A percentile compares a stretch with the other conserved stretches of the same genome.
These are phyloP conservation scores for Talaromyces stipitatus DNA, from an alignment of 495 filamentous ascomycete genomes.

Conservation along the genomic window DNA sequence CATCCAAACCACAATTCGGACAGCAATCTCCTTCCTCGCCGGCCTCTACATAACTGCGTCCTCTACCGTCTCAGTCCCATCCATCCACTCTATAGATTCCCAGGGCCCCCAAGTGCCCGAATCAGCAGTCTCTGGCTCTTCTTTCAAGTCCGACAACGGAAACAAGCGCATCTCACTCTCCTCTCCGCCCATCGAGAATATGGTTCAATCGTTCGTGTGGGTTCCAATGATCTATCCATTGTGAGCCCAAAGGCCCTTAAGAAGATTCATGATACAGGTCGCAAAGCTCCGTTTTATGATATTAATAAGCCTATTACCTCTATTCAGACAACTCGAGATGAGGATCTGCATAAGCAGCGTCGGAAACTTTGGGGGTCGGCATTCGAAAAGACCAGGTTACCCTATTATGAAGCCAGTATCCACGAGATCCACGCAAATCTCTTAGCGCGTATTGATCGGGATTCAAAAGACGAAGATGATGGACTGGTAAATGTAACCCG, in stretches of 20 bases:
- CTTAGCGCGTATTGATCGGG: not conserved
- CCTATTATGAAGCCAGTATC: not conserved
- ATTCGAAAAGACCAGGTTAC: slow-evolving; percentile 11
- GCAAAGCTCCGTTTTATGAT: slow-evolving; percentile 25
- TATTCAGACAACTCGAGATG: slow-evolving; percentile 19
- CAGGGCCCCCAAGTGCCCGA: slow-evolving; percentile 30
- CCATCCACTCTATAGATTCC: slow-evolving; percentile 34
- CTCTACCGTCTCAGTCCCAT: slow-evolving; percentile 34
- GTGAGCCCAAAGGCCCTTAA: slow-evolving; percentile 18
- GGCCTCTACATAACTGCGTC: slow-evolving; percentile 32
- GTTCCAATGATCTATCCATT: slow-evolving; percentile 27
- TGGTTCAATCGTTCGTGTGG: slow-evolving; percentile 32
- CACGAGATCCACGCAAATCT: not conserved
- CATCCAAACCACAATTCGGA: not conserved
- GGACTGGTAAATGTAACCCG: not conserved
- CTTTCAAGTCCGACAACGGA: slow-evolving; percentile 15
- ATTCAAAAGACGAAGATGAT: not conserved
- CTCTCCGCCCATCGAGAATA: slow-evolving; percentile 25
- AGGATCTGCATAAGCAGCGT: slow-evolving; percentile 16
- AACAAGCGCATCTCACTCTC: slow-evolving; percentile 12
- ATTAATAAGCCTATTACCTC: slow-evolving; percentile 13
- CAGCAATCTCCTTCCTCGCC: slow-evolving; percentile 11
- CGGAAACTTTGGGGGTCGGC: slow-evolving; percentile 28
- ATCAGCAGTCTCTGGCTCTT: slow-evolving; percentile 29
- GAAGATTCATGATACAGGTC: slow-evolving; percentile 10